Evolutionary conservation across 441 rosid species (phyloP).

Genomic region (Gossypium laxum): DNA sequence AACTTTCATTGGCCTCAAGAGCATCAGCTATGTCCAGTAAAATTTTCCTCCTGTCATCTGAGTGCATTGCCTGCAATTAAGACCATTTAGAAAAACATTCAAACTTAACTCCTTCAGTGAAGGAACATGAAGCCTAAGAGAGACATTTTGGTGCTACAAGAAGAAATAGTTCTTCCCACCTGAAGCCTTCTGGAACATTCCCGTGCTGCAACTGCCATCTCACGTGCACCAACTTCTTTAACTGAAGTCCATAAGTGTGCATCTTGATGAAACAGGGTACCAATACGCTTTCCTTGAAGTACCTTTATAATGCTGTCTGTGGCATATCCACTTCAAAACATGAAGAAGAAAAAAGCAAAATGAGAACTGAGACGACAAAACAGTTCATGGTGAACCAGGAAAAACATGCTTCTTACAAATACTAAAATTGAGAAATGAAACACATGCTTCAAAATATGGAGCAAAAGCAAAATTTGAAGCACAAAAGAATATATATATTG

Average conservation of each 20-base stretch:
- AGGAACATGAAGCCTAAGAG: neutral
- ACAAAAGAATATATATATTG: neutral
- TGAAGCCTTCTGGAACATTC: slow-evolving; percentile 36
- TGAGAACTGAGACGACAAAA: slow-evolving; percentile 3
- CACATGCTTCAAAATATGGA: too few relatives aligned
- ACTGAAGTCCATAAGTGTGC: slow-evolving; percentile 26
- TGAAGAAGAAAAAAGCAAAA: slow-evolving; percentile 22
- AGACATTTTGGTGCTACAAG: neutral
- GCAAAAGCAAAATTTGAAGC: neutral
- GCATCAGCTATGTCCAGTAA: slow-evolving; percentile 37
- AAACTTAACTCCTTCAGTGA: neutral
- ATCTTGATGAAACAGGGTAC: slow-evolving; percentile 37
- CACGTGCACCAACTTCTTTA: slow-evolving; percentile 27
- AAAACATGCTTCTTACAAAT: neutral
- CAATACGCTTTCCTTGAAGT: slow-evolving; percentile 28
- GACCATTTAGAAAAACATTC: slow-evolving; percentile 3
- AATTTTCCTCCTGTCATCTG: slow-evolving; percentile 32
- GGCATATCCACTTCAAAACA: slow-evolving; percentile 29
- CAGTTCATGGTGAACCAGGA: neutral
- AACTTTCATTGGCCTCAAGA: slow-evolving; percentile 29
- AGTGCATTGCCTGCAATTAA: slow-evolving; percentile 25
- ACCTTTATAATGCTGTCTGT: slow-evolving; percentile 28
- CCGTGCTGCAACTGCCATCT: slow-evolving; percentile 39
- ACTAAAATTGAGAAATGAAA: neutral
- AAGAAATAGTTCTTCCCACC: slow-evolving; percentile 19